These are phyloP conservation scores for Acrocalymma vagum DNA, from an alignment of 2,329 filamentous ascomycete genomes.

Conservation along the genomic window DNA sequence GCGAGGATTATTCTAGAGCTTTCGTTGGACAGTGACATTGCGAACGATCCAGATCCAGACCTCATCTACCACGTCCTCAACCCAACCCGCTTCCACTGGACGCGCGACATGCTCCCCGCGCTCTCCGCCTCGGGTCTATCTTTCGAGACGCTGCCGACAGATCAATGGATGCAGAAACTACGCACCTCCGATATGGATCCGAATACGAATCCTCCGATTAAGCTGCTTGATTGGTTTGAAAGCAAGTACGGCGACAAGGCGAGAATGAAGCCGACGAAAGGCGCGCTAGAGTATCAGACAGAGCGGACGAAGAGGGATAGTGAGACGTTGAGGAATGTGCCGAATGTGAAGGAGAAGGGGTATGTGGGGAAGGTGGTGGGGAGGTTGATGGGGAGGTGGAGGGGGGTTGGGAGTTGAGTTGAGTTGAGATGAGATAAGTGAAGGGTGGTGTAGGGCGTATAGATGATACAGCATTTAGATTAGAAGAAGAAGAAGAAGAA, in stretches of 20 bases:
- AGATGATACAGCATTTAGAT: no score
- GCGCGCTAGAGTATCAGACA: constrained; percentile 21
- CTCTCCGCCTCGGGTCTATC: constrained; percentile 53
- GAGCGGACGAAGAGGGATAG: constrained; percentile 22
- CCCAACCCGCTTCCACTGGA: constrained; percentile 60
- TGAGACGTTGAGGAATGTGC: constrained; percentile 15
- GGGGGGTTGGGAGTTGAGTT: no score
- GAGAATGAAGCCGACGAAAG: constrained; percentile 14
- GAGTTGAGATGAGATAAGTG: no score
- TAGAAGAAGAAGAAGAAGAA: no score
- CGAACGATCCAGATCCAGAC: constrained; percentile 13
- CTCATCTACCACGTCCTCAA: constrained; percentile 64
- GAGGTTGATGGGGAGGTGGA: constrained; percentile 12
- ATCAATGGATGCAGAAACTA: constrained; percentile 35
- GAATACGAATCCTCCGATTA: constrained; percentile 34
- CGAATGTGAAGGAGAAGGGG: constrained; percentile 18
- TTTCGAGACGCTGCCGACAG: constrained; percentile 30
- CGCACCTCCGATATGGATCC: constrained; percentile 30
- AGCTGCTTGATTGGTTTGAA: constrained; percentile 40
- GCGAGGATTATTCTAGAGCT: constrained; percentile 45
- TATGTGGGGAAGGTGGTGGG: constrained; percentile 25
- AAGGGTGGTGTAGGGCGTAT: no score
- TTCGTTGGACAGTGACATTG: neutral
- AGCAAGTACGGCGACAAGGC: constrained; percentile 30
- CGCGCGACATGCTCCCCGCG: constrained; percentile 61